phyloP scores from a whole-genome alignment of 106 monocot genomes.

The Allium cepa region DNA sequence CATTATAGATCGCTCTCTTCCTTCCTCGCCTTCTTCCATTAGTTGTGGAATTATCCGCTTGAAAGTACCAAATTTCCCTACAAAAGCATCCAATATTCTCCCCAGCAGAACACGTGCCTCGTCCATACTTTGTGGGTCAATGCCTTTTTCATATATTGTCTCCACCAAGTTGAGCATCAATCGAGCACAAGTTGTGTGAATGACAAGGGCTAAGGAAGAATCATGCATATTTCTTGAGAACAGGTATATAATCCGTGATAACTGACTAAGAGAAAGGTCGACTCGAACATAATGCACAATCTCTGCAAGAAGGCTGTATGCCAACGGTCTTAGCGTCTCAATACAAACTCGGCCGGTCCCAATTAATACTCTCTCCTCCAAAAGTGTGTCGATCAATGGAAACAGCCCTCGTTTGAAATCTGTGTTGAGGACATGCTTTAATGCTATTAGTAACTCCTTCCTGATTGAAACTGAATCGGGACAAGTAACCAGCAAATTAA shows the following conservation, averaged over 20 bases:
- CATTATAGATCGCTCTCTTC: conserved; percentile 60
- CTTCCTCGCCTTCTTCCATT: conserved; percentile 85
- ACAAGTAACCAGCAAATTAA: conserved; percentile 94
- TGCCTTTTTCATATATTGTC: conserved; percentile 97
- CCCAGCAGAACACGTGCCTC: conserved; percentile 88
- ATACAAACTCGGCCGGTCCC: conserved; percentile 89
- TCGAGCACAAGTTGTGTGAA: conserved; percentile 96
- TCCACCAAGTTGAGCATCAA: conserved; percentile 98
- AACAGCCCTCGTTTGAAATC: conserved; percentile 90
- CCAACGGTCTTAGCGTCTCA: conserved; percentile 89
- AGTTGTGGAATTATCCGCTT: conserved; percentile 85
- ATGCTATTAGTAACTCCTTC: conserved; percentile 88
- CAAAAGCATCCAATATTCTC: conserved; percentile 97
- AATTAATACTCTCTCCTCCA: conserved; percentile 98
- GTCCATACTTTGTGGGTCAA: conserved; percentile 88
- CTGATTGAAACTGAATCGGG: conserved; percentile 95
- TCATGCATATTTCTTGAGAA: conserved; percentile 99
- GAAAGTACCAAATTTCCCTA: conserved; percentile 90
- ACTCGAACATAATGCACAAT: conserved; percentile 96
- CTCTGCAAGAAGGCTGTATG: conserved; percentile 97
- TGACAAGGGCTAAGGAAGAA: conserved; percentile 78
- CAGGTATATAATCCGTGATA: conserved; percentile 90
- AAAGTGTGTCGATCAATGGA: conserved; percentile 94
- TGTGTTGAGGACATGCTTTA: conserved; percentile 92
- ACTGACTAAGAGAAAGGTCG: conserved; percentile 81